These are phyloP conservation scores for Plasmodium berghei DNA, from an alignment of 169 alveolate genomes.

Conservation along the genomic window DNA sequence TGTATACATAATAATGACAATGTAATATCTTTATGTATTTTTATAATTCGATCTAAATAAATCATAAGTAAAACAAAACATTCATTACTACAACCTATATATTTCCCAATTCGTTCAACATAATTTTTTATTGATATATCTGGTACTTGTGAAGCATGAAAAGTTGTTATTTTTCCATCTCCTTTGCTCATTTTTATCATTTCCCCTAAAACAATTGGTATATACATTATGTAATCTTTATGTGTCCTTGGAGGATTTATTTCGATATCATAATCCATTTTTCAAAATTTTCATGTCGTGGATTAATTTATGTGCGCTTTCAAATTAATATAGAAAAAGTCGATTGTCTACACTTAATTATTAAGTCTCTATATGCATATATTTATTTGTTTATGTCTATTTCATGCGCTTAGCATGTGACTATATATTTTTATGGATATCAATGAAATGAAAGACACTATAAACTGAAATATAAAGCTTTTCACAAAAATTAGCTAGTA, in stretches of 20 bases:
- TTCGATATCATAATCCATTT: conserved; percentile 25
- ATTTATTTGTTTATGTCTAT: no score
- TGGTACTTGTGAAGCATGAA: conserved; percentile 91
- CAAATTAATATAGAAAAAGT: no score
- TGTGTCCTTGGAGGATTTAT: conserved; percentile 64
- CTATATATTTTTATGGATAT: no score
- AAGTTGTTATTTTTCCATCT: conserved; percentile 86
- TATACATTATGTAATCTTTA: conserved; percentile 15
- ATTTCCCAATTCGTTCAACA: conserved; percentile 88
- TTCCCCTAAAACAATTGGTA: conserved; percentile 41
- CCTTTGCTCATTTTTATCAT: conserved; percentile 25
- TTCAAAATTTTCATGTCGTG: neutral
- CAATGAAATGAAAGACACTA: no score
- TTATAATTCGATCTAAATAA: conserved; percentile 88
- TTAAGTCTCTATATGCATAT: no score
- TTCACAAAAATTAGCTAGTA: no score
- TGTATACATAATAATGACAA: conserved; percentile 88
- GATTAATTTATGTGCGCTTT: neutral
- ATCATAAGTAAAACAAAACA: conserved; percentile 89
- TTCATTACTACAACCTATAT: conserved; percentile 90
- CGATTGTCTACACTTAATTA: no score
- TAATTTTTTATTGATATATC: conserved; percentile 89
- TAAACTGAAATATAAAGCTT: no score
- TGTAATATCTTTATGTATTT: conserved; percentile 81
- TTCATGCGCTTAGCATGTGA: no score